These are phyloP conservation scores for Striga hermonthica DNA, from an alignment of 305 asterid genomes.

Conservation along the genomic window DNA sequence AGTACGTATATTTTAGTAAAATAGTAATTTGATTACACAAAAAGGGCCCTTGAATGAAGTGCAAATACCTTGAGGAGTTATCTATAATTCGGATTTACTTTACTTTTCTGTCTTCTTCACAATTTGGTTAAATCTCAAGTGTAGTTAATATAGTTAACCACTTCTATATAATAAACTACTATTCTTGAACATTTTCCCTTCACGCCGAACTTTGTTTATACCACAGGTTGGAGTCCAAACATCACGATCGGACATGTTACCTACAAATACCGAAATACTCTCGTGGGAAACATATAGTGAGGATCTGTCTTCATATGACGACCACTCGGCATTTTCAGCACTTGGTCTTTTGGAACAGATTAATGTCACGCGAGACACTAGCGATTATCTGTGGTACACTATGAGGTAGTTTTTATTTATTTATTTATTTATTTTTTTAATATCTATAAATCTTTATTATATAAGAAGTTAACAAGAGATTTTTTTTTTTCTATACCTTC, in stretches of 20 bases:
- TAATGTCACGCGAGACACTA: constrained; percentile 85
- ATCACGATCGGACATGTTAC: constrained; percentile 64
- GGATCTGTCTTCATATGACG: constrained; percentile 74
- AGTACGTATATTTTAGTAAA: constrained; percentile 42
- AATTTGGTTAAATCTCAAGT: background rate
- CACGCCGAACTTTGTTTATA: background rate
- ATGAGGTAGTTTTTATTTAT: constrained; percentile 59
- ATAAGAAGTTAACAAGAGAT: background rate
- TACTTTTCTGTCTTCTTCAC: background rate
- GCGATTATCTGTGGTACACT: constrained; percentile 95
- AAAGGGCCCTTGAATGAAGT: too few species aligned
- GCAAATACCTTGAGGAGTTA: background rate
- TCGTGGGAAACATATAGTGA: constrained; percentile 93
- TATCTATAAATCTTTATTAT: background rate
- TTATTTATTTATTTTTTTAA: too few species aligned
- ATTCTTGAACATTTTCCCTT: background rate
- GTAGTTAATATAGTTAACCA: background rate
- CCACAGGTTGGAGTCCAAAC: constrained; percentile 73
- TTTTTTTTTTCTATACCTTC: too few species aligned
- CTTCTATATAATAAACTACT: background rate
- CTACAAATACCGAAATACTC: constrained; percentile 49
- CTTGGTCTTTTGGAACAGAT: constrained; percentile 85
- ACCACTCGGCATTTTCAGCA: constrained; percentile 62
- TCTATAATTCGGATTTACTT: too few species aligned
- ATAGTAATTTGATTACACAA: background rate